Base-by-base conservation (phyloP, 257 asterid species). In the Solanum arcanum region DNA sequence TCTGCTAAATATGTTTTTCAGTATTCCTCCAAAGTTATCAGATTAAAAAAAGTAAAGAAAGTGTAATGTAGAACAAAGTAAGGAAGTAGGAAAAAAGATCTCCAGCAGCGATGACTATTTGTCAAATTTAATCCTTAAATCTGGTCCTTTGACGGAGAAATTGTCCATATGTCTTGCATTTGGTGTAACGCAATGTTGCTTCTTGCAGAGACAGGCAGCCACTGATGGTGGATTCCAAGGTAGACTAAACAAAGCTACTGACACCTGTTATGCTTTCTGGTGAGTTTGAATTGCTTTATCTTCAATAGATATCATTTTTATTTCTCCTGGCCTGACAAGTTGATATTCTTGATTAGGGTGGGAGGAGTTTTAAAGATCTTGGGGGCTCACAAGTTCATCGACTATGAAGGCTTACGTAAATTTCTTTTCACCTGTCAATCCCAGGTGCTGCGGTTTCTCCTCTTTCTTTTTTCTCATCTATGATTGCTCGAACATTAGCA, bases 201-300 rank as follows among this genome's bases (percentile, higher is more conserved):
- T 35, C 86, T 83, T 90, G 88, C 95, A 96, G 99, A 96, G 94
- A 92, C 99, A 96, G 91, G 97, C 81, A 73, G 49, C 93, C 44
- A 60, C 47, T 21, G 95, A 95, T 92, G 99, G 99, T 13, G 99
- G 99, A 64, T 96, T 95, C 88, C 98, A 94, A 88, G 99, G 99
- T 87, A 92, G 99, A 90, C 90, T 93, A 39, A 97, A 97, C 91
- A 97, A 97, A 91, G 92, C 96, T 64, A 84, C 94, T 12, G 99
- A 97, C 89, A 94, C 99, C 0, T 97, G 99, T 84, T 97, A 97
- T 89, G 99, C 99, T 76, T 97, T 97, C 88, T 97, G 99, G 99
- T 97, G 88, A 52, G 92, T 86, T 78, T 23, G 39, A 84, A 80
- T 73, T 56, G 64, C 81, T 77, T 42, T 25, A 7, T 18, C 73